phyloP scores from a whole-genome alignment of 1,139 yeast genomes.

The Debaryomyces subglobosus region DNA sequence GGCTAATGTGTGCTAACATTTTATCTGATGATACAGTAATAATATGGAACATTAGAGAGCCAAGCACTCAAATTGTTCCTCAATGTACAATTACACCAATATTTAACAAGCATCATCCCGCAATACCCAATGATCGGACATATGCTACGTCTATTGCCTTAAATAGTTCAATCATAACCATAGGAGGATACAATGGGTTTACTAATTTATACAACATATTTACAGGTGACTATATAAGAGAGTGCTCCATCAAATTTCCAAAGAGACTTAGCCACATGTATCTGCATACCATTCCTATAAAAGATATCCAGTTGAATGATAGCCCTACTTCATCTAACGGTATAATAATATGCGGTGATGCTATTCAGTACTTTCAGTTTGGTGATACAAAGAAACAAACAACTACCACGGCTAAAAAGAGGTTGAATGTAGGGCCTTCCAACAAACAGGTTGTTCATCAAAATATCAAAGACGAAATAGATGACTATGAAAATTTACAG shows the following conservation, averaged over 20 bases:
- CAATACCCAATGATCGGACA: slow-evolving; percentile 13
- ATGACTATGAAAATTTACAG: slow-evolving; percentile 38
- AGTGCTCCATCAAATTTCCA: slow-evolving; percentile 50
- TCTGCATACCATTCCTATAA: slow-evolving; percentile 41
- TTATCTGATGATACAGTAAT: slow-evolving; percentile 39
- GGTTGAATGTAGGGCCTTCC: slow-evolving; percentile 21
- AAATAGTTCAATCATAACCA: slow-evolving; percentile 51
- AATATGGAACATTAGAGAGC: slow-evolving; percentile 46
- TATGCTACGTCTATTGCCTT: slow-evolving; percentile 35
- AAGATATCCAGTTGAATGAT: slow-evolving; percentile 45
- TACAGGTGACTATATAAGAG: slow-evolving; percentile 58
- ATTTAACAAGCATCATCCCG: slow-evolving; percentile 21
- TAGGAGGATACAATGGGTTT: slow-evolving; percentile 67
- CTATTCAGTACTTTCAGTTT: slow-evolving; percentile 64
- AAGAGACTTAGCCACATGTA: slow-evolving; percentile 34
- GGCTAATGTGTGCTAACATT: slow-evolving; percentile 39
- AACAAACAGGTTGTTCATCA: slow-evolving; percentile 20
- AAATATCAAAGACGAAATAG: slow-evolving; percentile 38
- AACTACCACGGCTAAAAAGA: slow-evolving; percentile 16
- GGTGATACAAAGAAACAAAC: slow-evolving; percentile 34
- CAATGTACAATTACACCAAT: slow-evolving; percentile 25
- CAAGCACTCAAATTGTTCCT: slow-evolving; percentile 18
- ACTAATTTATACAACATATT: slow-evolving; percentile 64
- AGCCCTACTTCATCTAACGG: slow-evolving; percentile 52
- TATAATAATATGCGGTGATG: slow-evolving; percentile 55